A percentile compares a stretch with the other conserved stretches of the same genome.
phyloP scores from a whole-genome alignment of 257 asterid species.

The Verbena officinalis region DNA sequence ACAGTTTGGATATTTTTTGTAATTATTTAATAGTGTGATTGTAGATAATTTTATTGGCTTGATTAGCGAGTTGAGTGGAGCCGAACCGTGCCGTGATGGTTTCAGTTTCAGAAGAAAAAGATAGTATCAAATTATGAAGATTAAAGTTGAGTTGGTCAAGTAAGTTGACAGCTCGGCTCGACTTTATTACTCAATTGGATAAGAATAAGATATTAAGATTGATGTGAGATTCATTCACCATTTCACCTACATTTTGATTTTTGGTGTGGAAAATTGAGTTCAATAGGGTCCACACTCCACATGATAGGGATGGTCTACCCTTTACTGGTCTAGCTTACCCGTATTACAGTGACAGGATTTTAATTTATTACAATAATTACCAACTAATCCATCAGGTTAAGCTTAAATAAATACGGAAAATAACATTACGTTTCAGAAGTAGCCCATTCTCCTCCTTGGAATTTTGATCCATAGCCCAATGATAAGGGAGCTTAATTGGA shows the following conservation, averaged over 20 bases:
- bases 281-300: conserved; percentile 21
- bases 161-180: conserved; percentile 13
- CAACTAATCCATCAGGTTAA: too few species aligned
- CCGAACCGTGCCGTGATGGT: not conserved
- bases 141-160: conserved; percentile 9
- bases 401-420: too few species aligned
- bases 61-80: not conserved
- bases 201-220: conserved; percentile 33
- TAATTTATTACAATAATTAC: too few species aligned
- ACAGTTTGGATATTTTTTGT: too few species aligned
- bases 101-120: not conserved
- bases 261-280: conserved; percentile 15
- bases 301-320: conserved; percentile 28
- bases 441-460: too few species aligned
- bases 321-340: too few species aligned
- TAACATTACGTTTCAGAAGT: too few species aligned
- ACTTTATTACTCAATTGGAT: not conserved
- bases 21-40: too few species aligned
- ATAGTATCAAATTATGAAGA: not conserved
- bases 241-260: conserved; percentile 25
- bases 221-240: conserved; percentile 20
- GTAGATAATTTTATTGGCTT: not conserved
- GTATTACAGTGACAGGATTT: too few species aligned
- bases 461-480: too few species aligned
- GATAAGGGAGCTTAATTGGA: too few species aligned